phyloP scores from a whole-genome alignment of 257 asterid species.

The Solanum peruvianum region DNA sequence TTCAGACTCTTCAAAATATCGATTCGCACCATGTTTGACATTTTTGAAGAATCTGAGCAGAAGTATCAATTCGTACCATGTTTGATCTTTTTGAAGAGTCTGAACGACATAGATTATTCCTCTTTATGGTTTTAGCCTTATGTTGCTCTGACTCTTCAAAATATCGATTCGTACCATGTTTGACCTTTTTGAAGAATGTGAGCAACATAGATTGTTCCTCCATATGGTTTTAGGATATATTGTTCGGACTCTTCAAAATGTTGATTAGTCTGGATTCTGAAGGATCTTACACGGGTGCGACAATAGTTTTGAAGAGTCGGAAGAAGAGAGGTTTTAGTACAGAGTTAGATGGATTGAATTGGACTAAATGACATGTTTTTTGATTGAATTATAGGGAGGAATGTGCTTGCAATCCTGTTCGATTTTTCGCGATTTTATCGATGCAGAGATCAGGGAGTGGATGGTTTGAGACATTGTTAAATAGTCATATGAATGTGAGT shows the following conservation, averaged over 20 bases:
- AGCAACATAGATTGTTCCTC: neutral
- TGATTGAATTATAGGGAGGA: conserved; percentile 40
- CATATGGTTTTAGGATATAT: neutral
- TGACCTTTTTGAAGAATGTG: neutral
- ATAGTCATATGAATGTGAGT: conserved; percentile 67
- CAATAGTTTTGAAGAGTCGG: neutral
- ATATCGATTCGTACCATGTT: neutral
- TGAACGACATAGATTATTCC: too few relatives aligned
- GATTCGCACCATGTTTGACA: too few relatives aligned
- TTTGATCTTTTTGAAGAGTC: neutral
- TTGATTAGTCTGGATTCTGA: neutral
- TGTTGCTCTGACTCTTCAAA: neutral
- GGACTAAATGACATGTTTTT: neutral
- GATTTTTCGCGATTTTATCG: conserved; percentile 53
- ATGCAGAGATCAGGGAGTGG: conserved; percentile 96
- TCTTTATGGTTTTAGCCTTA: neutral
- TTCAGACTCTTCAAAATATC: neutral
- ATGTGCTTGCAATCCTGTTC: conserved; percentile 75
- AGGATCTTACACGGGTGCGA: neutral
- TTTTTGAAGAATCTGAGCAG: neutral
- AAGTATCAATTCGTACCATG: too few relatives aligned
- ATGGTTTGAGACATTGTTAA: conserved; percentile 81
- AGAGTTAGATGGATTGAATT: neutral
- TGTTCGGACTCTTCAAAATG: neutral
- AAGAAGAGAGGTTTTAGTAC: neutral